phyloP scores from a whole-genome alignment of 2,329 filamentous ascomycete genomes.

The Pseudogymnoascus verrucosus region DNA sequence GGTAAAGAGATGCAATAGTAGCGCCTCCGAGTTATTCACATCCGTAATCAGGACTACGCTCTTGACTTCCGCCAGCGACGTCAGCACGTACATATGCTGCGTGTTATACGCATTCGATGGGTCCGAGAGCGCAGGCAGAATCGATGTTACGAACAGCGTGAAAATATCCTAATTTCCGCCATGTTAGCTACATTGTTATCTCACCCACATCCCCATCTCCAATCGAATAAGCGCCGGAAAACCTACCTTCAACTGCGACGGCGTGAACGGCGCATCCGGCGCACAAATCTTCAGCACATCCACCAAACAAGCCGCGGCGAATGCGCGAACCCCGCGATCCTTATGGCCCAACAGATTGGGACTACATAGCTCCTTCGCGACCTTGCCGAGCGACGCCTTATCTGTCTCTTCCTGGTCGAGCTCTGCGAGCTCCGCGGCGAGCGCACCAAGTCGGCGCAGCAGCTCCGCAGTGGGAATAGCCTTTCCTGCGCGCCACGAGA shows the following conservation, averaged over 20 bases:
- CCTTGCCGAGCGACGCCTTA: conserved; percentile 70
- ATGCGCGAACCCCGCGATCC: conserved; percentile 87
- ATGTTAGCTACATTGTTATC: conserved; percentile 15
- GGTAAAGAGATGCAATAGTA: conserved; percentile 76
- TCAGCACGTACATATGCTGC: conserved; percentile 86
- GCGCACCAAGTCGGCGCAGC: conserved; percentile 67
- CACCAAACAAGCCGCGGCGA: conserved; percentile 79
- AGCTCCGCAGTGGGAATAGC: conserved; percentile 79
- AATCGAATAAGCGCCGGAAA: neutral
- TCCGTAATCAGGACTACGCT: conserved; percentile 89
- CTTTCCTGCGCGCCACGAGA: conserved; percentile 88
- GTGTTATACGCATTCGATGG: conserved; percentile 84
- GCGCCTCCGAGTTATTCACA: conserved; percentile 69
- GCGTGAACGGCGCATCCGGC: conserved; percentile 88
- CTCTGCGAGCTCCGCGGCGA: conserved; percentile 74
- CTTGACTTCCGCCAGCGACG: conserved; percentile 85
- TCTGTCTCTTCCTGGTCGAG: conserved; percentile 84
- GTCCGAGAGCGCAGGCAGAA: conserved; percentile 78
- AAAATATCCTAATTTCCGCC: conserved; percentile 73
- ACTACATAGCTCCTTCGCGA: conserved; percentile 77
- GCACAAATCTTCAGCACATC: conserved; percentile 90
- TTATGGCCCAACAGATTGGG: conserved; percentile 82
- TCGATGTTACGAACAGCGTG: conserved; percentile 72
- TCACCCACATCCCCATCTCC: neutral
- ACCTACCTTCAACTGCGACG: conserved; percentile 77